Conservation (phyloP, 257 asterid genomes). For the Hygrophila difformis region DNA sequence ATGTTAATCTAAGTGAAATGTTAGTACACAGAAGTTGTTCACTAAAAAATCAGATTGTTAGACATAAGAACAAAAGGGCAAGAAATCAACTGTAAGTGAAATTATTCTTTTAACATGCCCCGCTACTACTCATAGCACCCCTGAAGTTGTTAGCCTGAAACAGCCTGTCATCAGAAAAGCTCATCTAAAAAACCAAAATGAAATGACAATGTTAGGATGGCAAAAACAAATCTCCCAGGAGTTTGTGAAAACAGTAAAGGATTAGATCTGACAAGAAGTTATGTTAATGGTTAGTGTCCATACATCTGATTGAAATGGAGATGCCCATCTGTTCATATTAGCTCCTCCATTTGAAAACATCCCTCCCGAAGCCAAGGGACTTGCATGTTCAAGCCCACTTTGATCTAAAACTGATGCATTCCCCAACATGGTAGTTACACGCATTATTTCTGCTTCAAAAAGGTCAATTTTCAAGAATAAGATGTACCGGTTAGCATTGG, state of each 20-base stretch:
- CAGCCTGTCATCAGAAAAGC: too few relatives aligned
- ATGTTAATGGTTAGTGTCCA: conserved; percentile 98
- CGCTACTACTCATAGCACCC: too few relatives aligned
- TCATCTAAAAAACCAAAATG: too few relatives aligned
- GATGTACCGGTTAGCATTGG: conserved; percentile 97
- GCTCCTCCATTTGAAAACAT: conserved; percentile 96
- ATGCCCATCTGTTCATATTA: conserved; percentile 94
- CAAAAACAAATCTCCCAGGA: conserved; percentile 17
- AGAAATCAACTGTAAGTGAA: too few relatives aligned
- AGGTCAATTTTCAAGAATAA: conserved; percentile 95
- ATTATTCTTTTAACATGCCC: too few relatives aligned
- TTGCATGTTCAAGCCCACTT: conserved; percentile 96
- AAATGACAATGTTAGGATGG: conserved; percentile 25
- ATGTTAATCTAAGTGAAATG: too few relatives aligned
- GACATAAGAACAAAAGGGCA: too few relatives aligned
- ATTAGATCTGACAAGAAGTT: conserved; percentile 68
- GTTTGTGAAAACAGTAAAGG: conserved; percentile 40
- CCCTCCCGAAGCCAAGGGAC: conserved; percentile 99
- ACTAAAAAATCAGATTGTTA: too few relatives aligned
- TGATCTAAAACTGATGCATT: conserved; percentile 98
- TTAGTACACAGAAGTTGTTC: too few relatives aligned
- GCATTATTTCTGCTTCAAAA: conserved; percentile 99
- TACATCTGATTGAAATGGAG: conserved; percentile 99
- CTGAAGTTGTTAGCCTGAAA: too few relatives aligned
- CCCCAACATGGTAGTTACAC: conserved; percentile 99